These are phyloP conservation scores for Posidonia australis DNA, from an alignment of 106 monocot genomes.

Conservation along the genomic window DNA sequence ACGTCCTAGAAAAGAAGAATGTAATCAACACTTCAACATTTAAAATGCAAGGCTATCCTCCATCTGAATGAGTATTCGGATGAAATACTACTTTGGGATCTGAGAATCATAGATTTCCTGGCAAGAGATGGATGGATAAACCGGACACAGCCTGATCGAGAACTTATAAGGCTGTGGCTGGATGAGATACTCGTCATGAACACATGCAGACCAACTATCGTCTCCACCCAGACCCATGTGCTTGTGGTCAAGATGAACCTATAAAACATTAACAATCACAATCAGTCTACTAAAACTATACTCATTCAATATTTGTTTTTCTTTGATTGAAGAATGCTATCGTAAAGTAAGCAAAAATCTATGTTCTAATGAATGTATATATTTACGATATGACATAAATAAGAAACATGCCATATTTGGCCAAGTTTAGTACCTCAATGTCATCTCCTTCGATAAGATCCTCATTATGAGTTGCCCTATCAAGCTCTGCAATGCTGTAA, in stretches of 20 bases:
- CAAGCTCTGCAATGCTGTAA: conserved; percentile 64
- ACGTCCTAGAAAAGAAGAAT: too few relatives aligned
- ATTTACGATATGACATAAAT: neutral
- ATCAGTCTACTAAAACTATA: too few relatives aligned
- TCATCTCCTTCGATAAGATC: conserved; percentile 64
- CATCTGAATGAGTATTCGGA: too few relatives aligned
- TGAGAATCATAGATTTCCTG: conserved; percentile 50
- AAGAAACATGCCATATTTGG: neutral
- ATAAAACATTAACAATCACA: conserved; percentile 2
- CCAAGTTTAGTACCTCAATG: conserved; percentile 55
- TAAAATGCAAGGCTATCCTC: neutral
- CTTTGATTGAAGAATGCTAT: too few relatives aligned
- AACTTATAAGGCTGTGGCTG: conserved; percentile 61
- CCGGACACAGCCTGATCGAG: conserved; percentile 49
- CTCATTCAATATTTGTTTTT: too few relatives aligned
- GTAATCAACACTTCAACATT: too few relatives aligned
- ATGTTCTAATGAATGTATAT: too few relatives aligned
- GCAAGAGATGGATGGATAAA: conserved; percentile 50
- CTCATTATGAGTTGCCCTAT: conserved; percentile 68
- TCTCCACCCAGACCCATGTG: conserved; percentile 96
- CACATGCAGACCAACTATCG: conserved; percentile 86
- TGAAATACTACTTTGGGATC: conserved; percentile 20
- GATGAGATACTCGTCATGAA: conserved; percentile 70
- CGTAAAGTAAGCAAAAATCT: too few relatives aligned
- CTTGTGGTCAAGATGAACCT: conserved; percentile 99